Evolutionary conservation across 371 early-diverging fungal genomes (phyloP), one percentile per base, ranked within the genome.

Genomic region (Parasitella parasitica): DNA sequence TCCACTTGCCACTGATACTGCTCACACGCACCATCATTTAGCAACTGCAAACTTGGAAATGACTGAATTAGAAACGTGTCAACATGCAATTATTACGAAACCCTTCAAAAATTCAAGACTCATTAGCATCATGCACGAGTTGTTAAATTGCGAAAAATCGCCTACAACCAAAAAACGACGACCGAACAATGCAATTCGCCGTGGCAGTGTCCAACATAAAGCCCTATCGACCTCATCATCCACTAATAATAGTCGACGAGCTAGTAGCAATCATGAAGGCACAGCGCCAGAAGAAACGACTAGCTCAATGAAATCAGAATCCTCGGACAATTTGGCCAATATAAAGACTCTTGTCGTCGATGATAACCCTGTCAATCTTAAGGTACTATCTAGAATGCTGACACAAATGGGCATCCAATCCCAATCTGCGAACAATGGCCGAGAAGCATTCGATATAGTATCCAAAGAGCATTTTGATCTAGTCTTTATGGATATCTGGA

Each of bases 401-500:
- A 62, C 63, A 1, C 64, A 58, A 1, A 63, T 63, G 4, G 58
- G 58, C 0, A 52, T 63, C 22, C n/a, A 32, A 34, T 34, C 64
- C 2, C 26, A 30, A 6, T 49, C 62, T 0, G 84, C 83, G 7
- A 64, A 71, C 27, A 79, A 81, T 35, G 84, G 84, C 9, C 61
- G 62, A 16, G 74, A 78, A 30, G 84, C 84, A 0, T 73, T 66
- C 15, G 75, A 78, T 7, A 54, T 69, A 38, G 59, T 80, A 9
- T 61, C 58, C 9, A 22, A 46, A 6, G 26, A 18, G 54, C 74
- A 79, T 0, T 73, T 71, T 35, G 77, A 82, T 22, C 36, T 83
- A 16, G 70, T 83, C n/a, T 76, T 83, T 51, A 72, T 82, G 79
- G 84, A 83, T 38, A 66, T 82, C 12, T 80, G 81, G 83, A 82